These are phyloP conservation scores for Passalora sequoiae DNA, from an alignment of 2,329 filamentous ascomycete genomes.

Conservation along the genomic window DNA sequence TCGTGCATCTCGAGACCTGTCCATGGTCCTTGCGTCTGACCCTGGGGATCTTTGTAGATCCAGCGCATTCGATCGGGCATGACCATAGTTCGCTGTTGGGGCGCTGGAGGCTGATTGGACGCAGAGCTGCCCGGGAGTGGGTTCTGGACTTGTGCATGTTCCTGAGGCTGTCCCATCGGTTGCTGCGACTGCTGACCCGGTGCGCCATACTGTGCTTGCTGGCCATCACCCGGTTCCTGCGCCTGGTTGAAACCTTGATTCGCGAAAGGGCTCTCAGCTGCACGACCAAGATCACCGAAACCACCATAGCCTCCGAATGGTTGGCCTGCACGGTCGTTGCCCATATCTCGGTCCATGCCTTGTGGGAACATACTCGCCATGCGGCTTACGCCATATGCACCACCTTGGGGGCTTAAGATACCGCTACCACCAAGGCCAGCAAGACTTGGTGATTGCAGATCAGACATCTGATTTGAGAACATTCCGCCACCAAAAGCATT, in stretches of 20 bases:
- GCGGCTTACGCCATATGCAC: conserved; percentile 43
- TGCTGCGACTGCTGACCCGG: conserved; percentile 19
- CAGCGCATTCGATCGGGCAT: conserved; percentile 99
- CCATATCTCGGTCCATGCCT: conserved; percentile 59
- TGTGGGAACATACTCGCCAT: conserved; percentile 74
- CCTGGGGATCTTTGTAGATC: conserved; percentile 95
- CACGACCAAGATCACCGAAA: conserved; percentile 30
- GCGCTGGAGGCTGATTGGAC: conserved; percentile 62
- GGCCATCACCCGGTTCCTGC: conserved; percentile 17
- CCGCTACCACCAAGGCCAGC: conserved; percentile 58
- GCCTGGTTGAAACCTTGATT: conserved; percentile 21
- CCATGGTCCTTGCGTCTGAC: conserved; percentile 87
- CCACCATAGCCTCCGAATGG: conserved; percentile 26
- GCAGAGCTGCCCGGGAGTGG: conserved; percentile 46
- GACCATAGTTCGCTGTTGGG: conserved; percentile 83
- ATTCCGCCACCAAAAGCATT: conserved; percentile 51
- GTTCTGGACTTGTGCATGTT: conserved; percentile 12
- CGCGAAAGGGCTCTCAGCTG: conserved; percentile 55
- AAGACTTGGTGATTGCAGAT: conserved; percentile 70
- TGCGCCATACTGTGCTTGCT: conserved; percentile 17
- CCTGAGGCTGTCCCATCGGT: conserved; percentile 5
- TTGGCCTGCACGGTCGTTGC: conserved; percentile 40
- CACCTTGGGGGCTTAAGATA: conserved; percentile 59
- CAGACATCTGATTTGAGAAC: conserved; percentile 70
- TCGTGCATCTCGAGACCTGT: conserved; percentile 98